Percentiles rank a stretch among this genome's conserved stretches.
Conservation (phyloP, 352 stramenopile genomes). For the Phytophthora foliorum region DNA sequence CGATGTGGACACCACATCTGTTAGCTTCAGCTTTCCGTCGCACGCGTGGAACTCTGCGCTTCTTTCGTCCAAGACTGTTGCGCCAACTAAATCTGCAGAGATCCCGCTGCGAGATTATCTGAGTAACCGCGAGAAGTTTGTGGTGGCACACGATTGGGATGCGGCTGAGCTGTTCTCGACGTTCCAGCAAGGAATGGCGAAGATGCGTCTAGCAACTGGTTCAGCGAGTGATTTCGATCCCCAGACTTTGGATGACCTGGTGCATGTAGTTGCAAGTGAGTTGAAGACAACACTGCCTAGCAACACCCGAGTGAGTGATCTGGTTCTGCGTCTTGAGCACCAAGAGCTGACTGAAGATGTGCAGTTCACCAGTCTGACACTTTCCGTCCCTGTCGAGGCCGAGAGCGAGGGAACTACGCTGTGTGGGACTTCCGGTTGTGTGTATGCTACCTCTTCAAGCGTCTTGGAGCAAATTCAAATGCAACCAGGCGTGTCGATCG, state of each 20-base stretch:
- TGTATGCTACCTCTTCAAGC: constrained; percentile 36
- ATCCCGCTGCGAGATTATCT: constrained; percentile 36
- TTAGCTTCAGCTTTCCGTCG: constrained; percentile 44
- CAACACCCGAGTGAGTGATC: constrained; percentile 18
- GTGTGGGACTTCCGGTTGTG: constrained; percentile 36
- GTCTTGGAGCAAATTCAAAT: constrained; percentile 28
- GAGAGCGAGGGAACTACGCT: constrained; percentile 14
- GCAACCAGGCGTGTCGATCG: constrained; percentile 31
- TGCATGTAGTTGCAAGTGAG: constrained; percentile 26
- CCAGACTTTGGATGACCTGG: constrained; percentile 23
- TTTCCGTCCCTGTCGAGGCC: constrained; percentile 31
- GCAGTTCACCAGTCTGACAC: constrained; percentile 30
- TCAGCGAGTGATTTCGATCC: constrained; percentile 1
- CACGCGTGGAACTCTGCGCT: constrained; percentile 44
- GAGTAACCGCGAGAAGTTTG: constrained; percentile 24
- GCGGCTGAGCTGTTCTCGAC: constrained; percentile 27
- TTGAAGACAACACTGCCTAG: constrained; percentile 21
- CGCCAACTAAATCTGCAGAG: constrained; percentile 14
- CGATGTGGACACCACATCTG: constrained; percentile 51
- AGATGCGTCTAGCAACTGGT: constrained; percentile 7
- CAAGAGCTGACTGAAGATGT: constrained; percentile 28
- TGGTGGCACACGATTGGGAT: constrained; percentile 22
- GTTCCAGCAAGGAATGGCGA: constrained; percentile 30
- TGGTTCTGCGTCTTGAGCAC: constrained; percentile 28
- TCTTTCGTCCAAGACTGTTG: constrained; percentile 15